Conservation (phyloP, 2,329 filamentous ascomycete genomes). For the Sporothrix humicola region DNA sequence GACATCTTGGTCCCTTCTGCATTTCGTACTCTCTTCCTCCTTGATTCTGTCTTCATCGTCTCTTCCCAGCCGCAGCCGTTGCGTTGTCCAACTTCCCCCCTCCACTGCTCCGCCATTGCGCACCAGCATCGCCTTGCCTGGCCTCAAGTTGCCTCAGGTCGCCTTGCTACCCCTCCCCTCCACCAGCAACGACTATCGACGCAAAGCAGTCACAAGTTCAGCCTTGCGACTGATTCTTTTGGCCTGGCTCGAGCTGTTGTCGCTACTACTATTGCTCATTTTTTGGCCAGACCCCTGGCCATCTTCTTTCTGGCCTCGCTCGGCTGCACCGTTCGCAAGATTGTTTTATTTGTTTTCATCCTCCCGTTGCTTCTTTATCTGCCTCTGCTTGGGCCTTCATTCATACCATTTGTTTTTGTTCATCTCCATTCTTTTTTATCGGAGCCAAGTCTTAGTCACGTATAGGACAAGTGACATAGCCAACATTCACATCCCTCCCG, state of each 20-base stretch:
- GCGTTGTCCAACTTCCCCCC: background rate
- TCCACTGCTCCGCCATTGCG: background rate
- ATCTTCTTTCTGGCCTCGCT: background rate
- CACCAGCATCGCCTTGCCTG: conserved; percentile 4
- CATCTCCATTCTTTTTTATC: background rate
- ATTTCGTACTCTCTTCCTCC: background rate
- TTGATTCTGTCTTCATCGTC: background rate
- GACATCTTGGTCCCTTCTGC: background rate
- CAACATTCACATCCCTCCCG: background rate
- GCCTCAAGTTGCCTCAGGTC: conserved; percentile 17
- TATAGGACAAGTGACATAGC: background rate
- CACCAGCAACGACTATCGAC: background rate
- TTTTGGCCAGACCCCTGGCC: background rate
- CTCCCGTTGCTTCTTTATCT: background rate
- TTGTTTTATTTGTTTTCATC: background rate
- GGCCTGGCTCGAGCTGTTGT: background rate
- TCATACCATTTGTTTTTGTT: background rate
- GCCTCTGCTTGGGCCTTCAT: background rate
- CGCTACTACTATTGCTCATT: background rate
- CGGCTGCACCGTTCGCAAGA: background rate
- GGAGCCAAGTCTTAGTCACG: too few relatives aligned
- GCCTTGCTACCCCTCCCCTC: conserved; percentile 18
- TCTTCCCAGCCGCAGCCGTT: background rate
- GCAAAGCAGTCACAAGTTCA: conserved; percentile 9
- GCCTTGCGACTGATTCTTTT: conserved; percentile 21